Base-by-base conservation (phyloP, 331 rosid genomes). In the Ulmus americana region DNA sequence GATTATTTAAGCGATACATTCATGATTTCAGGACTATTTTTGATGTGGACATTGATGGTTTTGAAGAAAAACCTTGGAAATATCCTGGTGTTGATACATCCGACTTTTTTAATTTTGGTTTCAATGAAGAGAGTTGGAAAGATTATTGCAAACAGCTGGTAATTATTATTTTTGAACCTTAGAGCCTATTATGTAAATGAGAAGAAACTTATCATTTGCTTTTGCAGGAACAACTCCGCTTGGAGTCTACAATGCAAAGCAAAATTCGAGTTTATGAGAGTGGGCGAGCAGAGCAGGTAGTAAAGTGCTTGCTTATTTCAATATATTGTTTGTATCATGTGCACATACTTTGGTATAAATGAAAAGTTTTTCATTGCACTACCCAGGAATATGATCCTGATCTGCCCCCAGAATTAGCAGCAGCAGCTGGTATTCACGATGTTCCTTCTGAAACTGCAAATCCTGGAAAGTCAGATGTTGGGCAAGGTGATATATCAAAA, bases 61-160 rank as follows among this genome's bases (percentile, higher is more conserved):
- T 94, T 78, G 97, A 94, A 78, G 97, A 94, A 76, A 94, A 87
- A 59, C 95, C 97, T 10, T 94, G 99, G 99, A 94, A 90, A 76
- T 82, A 80, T 81, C 86, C 88, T 6, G 81, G 82, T 74, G 85
- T 81, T 67, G 99, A 94, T 64, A 12, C 56, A n/a, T 82, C 99
- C 0, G 97, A 90, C 72, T 94, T 82, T 76, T 94, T 94, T 87
- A 94, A 94, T 79, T 90, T 94, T 41, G 95, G 97, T 50, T 80
- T 94, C 74, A 94, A 84, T 71, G 99, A 94, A 71, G 99, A 94
- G 48, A 80, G 86, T 80, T 94, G 99, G 99, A 94, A 80, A 79
- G 95, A 85, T 74, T 94, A 94, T 81, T 85, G 97, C 91, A 94
- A 78, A 82, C 99, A 81, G 77, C 99, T 94, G 97, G 99, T 94